Evolutionary conservation across 208 protist species (phyloP), one percentile per base, ranked within the genome.

Genomic region (Trypanosoma melophagium): DNA sequence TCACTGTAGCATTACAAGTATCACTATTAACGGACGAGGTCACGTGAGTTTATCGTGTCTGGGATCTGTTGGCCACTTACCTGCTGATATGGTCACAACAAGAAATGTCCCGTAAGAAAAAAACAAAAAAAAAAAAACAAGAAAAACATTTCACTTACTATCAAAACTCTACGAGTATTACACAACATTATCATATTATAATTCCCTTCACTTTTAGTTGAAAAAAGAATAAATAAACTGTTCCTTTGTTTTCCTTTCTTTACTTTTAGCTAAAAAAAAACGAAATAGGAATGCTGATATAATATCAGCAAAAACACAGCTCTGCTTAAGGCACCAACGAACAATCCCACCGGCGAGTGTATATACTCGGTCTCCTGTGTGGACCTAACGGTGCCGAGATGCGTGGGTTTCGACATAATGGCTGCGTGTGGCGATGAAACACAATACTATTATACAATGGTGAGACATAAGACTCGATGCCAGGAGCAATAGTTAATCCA

Each of bases 341-440:
- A 86, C 77, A 86, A 86, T 86, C 81, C 81, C 81, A 79, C 81
- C 77, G 56, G 66, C 40, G 81, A 82, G 81, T 82, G 57, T 86
- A 86, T 70, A 57, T 50, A 55, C 45, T 86, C 52, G 67, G 71
- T 86, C 81, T 82, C 80, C 73, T 76, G 73, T 41, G 81, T 80
- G 81, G 74, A 87, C 81, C 81, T 87, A 81, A 71, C 71, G 58
- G 77, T 60, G 75, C 77, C 81, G 19, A 86, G 81, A 86, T 73
- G 9, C 21, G 2, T 53, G 3, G 4, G 24, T 14, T 21, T 12
- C 9, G 21, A 2, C 25, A 7, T 28, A 5, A 19, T 49, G 40
- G 12, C 16, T 16, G 47, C 35, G 44, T 55, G 47, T 14, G 28
- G 45, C 25, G 57, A 56, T 63, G 56, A 63, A 28, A 25, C 14